Evolutionary conservation across 2,329 filamentous ascomycete species (phyloP).

Genomic region (Talaromyces atroroseus): DNA sequence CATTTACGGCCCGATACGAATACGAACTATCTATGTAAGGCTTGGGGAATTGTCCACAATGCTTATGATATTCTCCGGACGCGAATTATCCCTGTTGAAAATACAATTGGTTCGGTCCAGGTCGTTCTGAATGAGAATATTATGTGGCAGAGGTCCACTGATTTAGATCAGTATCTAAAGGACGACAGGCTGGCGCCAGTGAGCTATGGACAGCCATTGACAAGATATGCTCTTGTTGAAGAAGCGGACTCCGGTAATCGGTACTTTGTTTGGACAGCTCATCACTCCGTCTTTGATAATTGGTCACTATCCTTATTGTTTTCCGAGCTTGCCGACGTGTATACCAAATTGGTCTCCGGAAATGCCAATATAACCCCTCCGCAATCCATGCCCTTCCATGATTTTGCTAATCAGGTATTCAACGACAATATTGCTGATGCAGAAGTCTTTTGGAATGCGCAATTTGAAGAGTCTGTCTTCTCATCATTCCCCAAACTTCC

Average conservation of each 20-base stretch:
- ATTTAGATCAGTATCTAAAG: neutral
- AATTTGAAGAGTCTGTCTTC: neutral
- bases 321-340: neutral
- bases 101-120: constrained; percentile 25
- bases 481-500: neutral
- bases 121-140: neutral
- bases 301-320: constrained; percentile 19
- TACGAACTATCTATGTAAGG: constrained; percentile 32
- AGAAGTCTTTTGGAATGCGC: neutral
- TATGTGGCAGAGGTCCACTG: neutral
- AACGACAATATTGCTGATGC: neutral
- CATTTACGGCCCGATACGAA: constrained; percentile 31
- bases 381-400: neutral
- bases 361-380: neutral
- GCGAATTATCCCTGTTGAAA: constrained; percentile 31
- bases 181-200: neutral
- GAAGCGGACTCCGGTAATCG: neutral
- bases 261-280: constrained; percentile 36
- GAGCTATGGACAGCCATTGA: constrained; percentile 10
- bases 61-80: constrained; percentile 1
- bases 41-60: neutral
- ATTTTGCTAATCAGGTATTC: neutral
- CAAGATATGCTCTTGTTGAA: constrained; percentile 11
- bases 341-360: neutral
- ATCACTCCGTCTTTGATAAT: constrained; percentile 42